A percentile compares a stretch with the other conserved stretches of the same genome.
phyloP scores from a whole-genome alignment of 2,329 filamentous ascomycete genomes.

The Pseudogymnoascus sp. region DNA sequence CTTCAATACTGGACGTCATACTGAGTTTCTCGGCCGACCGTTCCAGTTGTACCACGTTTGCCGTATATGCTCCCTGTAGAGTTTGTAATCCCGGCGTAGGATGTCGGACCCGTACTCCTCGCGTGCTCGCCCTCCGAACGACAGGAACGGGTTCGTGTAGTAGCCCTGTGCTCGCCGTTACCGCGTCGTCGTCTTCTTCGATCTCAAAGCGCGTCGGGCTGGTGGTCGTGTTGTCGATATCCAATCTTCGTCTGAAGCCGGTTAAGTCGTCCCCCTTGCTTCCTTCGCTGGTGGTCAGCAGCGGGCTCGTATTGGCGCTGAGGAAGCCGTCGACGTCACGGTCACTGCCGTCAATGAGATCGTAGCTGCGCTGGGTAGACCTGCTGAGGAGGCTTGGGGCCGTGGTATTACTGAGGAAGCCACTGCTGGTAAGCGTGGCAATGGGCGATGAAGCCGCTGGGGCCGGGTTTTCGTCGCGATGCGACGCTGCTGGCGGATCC shows the following conservation, averaged over 20 bases:
- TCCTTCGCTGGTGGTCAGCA: neutral
- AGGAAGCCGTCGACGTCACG: neutral
- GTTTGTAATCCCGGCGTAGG: slow-evolving; percentile 55
- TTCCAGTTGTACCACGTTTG: slow-evolving; percentile 67
- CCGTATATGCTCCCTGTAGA: slow-evolving; percentile 52
- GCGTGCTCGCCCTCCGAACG: slow-evolving; percentile 4
- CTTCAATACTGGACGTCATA: slow-evolving; percentile 64
- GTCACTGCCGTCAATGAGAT: neutral
- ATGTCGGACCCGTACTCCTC: slow-evolving; percentile 37
- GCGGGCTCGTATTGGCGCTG: slow-evolving; percentile 3
- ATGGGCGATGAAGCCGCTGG: neutral
- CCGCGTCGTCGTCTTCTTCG: neutral
- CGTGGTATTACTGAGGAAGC: neutral
- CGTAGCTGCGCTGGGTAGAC: slow-evolving; percentile 3
- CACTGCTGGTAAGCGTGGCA: neutral
- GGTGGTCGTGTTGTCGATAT: slow-evolving; percentile 11
- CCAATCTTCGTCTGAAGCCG: neutral
- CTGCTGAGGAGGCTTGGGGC: neutral
- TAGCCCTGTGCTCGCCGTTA: neutral
- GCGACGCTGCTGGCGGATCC: slow-evolving; percentile 3
- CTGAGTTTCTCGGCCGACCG: slow-evolving; percentile 68
- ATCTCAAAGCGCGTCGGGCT: slow-evolving; percentile 1
- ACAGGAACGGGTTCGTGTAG: neutral
- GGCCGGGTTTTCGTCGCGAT: neutral
- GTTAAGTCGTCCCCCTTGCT: neutral